Percentiles rank a stretch among this genome's conserved stretches.
Evolutionary conservation across 1,139 yeast species (phyloP).

Genomic region (Candida sp.): DNA sequence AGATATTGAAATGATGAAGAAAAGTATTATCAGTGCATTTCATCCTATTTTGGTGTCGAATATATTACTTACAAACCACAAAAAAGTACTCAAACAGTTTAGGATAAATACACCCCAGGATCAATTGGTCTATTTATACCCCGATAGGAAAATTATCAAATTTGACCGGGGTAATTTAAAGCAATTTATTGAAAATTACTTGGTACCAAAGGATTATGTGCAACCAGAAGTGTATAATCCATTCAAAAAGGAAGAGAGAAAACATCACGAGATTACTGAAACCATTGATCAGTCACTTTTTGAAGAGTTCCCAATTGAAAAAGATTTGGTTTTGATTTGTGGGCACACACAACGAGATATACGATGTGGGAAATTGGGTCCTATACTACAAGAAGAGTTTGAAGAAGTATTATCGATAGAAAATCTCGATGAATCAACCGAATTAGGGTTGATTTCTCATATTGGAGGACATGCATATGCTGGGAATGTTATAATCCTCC

Average conservation of each 20-base stretch:
- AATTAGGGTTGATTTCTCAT: slow-evolving; percentile 62
- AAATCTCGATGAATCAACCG: slow-evolving; percentile 18
- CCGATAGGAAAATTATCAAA: slow-evolving; percentile 46
- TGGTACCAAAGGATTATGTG: slow-evolving; percentile 25
- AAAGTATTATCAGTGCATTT: slow-evolving; percentile 5
- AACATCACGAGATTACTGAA: not conserved
- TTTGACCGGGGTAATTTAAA: slow-evolving; percentile 27
- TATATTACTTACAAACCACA: slow-evolving; percentile 17
- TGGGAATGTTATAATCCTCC: slow-evolving; percentile 63
- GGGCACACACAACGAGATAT: slow-evolving; percentile 64
- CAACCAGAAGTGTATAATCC: slow-evolving; percentile 27
- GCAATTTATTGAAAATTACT: slow-evolving; percentile 40
- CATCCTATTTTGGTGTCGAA: slow-evolving; percentile 55
- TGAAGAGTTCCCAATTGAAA: slow-evolving; percentile 15
- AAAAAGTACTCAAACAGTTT: slow-evolving; percentile 9
- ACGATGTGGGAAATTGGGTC: slow-evolving; percentile 67
- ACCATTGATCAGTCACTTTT: slow-evolving; percentile 8
- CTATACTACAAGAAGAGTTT: slow-evolving; percentile 52
- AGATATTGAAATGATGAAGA: slow-evolving; percentile 6
- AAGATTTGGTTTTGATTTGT: slow-evolving; percentile 50
- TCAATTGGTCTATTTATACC: slow-evolving; percentile 45
- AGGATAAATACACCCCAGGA: slow-evolving; percentile 11
- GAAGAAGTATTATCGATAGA: slow-evolving; percentile 31
- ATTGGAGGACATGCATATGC: slow-evolving; percentile 81
- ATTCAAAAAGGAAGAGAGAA: slow-evolving; percentile 12